Conservation (phyloP, 2,329 filamentous ascomycete species). For the Dactylella cylindrospora region DNA sequence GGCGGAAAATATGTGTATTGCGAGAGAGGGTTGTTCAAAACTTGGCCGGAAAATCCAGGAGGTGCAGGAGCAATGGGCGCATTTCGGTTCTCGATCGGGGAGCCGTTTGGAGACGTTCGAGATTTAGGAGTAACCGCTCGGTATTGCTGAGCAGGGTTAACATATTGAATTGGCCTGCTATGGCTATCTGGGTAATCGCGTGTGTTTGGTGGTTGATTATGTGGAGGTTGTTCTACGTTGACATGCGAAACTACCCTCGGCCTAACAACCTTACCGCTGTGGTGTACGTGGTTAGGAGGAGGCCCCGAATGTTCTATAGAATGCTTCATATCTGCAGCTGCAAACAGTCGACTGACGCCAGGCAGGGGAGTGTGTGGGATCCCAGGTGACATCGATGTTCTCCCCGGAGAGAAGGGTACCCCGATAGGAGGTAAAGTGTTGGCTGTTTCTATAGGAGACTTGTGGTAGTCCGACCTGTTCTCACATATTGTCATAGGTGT, state of each 20-base stretch:
- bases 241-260: conserved; percentile 14
- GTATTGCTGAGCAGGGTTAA: conserved; percentile 21
- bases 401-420: conserved; percentile 5
- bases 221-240: conserved; percentile 6
- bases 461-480: conserved; percentile 15
- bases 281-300: conserved; percentile 1
- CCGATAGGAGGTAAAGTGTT: conserved; percentile 27
- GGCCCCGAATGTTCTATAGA: conserved; percentile 19
- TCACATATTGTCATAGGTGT: conserved; percentile 34
- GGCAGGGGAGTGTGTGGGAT: conserved; percentile 21
- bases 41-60: conserved; percentile 23
- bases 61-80: conserved; percentile 25
- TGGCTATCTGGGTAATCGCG: conserved; percentile 23
- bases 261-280: conserved; percentile 12
- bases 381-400: conserved; percentile 14
- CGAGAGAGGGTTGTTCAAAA: conserved; percentile 15
- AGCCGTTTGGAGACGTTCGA: conserved; percentile 25
- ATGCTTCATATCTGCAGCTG: conserved; percentile 18
- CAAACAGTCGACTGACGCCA: conserved; percentile 24
- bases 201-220: conserved; percentile 3
- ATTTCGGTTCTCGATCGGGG: conserved; percentile 28
- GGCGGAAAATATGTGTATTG: conserved; percentile 32
- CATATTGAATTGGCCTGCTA: conserved; percentile 22
- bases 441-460: conserved; percentile 21
- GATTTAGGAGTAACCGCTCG: conserved; percentile 14